These are phyloP conservation scores for Ceratocystis variospora DNA, from an alignment of 2,329 filamentous ascomycete species.

Conservation along the genomic window DNA sequence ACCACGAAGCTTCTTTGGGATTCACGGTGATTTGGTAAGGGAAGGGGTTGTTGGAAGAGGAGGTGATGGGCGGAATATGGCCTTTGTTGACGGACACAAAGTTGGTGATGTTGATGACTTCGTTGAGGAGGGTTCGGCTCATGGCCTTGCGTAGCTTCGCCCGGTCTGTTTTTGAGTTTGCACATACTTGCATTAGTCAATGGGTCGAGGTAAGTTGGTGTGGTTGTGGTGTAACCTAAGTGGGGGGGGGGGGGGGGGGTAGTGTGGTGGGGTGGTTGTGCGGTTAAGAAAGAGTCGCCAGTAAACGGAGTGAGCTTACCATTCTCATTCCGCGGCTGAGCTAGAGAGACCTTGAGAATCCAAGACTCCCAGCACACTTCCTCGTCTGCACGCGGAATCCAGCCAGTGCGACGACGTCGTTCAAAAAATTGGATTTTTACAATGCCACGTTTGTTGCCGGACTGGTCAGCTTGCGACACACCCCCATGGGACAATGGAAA, in stretches of 20 bases:
- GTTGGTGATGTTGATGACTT: constrained; percentile 77
- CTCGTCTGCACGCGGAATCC: constrained; percentile 69
- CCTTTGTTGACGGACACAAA: constrained; percentile 82
- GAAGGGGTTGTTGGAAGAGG: constrained; percentile 85
- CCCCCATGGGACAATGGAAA: constrained; percentile 14
- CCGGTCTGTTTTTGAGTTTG: constrained; percentile 45
- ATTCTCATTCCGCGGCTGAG: constrained; percentile 74
- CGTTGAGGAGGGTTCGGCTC: constrained; percentile 76
- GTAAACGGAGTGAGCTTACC: constrained; percentile 40
- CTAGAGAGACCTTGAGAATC: constrained; percentile 86
- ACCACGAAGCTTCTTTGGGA: constrained; percentile 66
- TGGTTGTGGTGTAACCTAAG: not conserved
- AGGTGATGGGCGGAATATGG: constrained; percentile 94
- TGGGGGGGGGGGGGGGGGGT: not conserved
- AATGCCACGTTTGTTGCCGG: constrained; percentile 55
- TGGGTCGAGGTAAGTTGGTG: not conserved
- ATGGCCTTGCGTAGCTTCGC: constrained; percentile 81
- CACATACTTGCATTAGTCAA: not conserved
- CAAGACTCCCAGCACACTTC: constrained; percentile 96
- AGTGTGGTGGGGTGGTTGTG: no score
- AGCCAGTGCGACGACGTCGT: constrained; percentile 70
- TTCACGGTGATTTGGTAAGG: constrained; percentile 88
- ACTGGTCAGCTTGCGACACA: constrained; percentile 17
- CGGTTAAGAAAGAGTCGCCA: not conserved
- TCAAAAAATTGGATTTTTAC: constrained; percentile 90